Conservation (phyloP, 768 basidiomycete genomes). For the Leccinum rimulosum region DNA sequence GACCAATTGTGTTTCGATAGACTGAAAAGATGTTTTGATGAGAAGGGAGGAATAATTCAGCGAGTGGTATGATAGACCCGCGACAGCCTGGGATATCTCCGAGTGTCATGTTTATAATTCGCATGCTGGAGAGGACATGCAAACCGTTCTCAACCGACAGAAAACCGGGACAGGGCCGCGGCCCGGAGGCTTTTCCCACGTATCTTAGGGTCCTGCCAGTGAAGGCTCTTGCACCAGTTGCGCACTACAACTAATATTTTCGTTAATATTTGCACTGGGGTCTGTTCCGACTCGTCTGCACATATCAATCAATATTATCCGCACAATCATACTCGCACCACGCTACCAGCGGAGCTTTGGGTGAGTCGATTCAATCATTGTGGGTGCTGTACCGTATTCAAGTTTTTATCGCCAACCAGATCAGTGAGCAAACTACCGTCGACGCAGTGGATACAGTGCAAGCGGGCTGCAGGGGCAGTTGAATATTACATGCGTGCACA, state of each 20-base stretch:
- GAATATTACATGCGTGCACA: too few species aligned
- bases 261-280: not conserved
- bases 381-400: too few species aligned
- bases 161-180: not conserved
- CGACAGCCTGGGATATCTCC: slow-evolving; percentile 14
- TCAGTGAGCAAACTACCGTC: not conserved
- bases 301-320: not conserved
- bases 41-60: not conserved
- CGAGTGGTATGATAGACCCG: not conserved
- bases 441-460: too few species aligned
- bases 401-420: too few species aligned
- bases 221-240: not conserved
- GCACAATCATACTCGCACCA: too few species aligned
- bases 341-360: too few species aligned
- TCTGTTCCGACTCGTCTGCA: not conserved
- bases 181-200: not conserved
- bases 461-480: too few species aligned
- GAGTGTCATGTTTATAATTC: not conserved
- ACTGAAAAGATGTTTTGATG: not conserved
- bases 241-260: not conserved
- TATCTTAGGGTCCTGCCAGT: not conserved
- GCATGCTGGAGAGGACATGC: not conserved
- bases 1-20: not conserved
- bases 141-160: not conserved
- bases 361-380: too few species aligned